Evolutionary conservation across 2,329 filamentous ascomycete species (phyloP).

Genomic region (Fusarium goolgardi): DNA sequence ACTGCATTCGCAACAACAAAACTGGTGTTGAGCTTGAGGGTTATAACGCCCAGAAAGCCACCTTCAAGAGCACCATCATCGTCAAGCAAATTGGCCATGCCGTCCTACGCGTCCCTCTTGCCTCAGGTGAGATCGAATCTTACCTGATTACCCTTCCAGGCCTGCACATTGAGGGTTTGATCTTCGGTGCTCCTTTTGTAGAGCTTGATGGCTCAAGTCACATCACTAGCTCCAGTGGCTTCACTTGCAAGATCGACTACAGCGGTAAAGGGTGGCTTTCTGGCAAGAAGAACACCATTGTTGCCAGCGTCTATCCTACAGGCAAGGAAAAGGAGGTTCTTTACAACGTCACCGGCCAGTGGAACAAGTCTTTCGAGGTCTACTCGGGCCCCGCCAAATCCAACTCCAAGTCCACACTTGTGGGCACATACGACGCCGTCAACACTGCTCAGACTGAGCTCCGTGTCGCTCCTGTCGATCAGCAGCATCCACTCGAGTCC

Average conservation of each 20-base stretch:
- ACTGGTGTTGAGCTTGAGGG: conserved; percentile 84
- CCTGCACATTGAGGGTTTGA: conserved; percentile 92
- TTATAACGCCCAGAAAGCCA: conserved; percentile 96
- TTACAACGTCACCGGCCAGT: conserved; percentile 89
- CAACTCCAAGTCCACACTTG: conserved; percentile 59
- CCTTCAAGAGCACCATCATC: conserved; percentile 92
- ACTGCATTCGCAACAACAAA: conserved; percentile 88
- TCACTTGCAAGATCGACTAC: conserved; percentile 91
- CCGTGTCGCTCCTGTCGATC: conserved; percentile 75
- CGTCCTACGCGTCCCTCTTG: conserved; percentile 75
- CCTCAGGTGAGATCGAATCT: conserved; percentile 65
- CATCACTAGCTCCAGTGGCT: conserved; percentile 88
- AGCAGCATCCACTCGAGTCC: conserved; percentile 89
- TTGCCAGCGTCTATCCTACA: conserved; percentile 77
- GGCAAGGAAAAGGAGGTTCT: conserved; percentile 77
- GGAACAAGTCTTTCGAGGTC: conserved; percentile 86
- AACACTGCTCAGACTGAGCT: conserved; percentile 72
- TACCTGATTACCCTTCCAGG: conserved; percentile 93
- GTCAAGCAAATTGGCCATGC: conserved; percentile 96
- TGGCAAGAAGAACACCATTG: conserved; percentile 94
- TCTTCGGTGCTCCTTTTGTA: conserved; percentile 87
- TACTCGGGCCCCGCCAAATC: conserved; percentile 71
- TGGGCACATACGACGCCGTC: conserved; percentile 72
- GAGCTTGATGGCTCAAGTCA: conserved; percentile 88
- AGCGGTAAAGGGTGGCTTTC: conserved; percentile 93